A percentile compares a stretch with the other conserved stretches of the same genome.
phyloP scores from a whole-genome alignment of 2,329 filamentous ascomycete species.

The Ceratocystis colombiana region DNA sequence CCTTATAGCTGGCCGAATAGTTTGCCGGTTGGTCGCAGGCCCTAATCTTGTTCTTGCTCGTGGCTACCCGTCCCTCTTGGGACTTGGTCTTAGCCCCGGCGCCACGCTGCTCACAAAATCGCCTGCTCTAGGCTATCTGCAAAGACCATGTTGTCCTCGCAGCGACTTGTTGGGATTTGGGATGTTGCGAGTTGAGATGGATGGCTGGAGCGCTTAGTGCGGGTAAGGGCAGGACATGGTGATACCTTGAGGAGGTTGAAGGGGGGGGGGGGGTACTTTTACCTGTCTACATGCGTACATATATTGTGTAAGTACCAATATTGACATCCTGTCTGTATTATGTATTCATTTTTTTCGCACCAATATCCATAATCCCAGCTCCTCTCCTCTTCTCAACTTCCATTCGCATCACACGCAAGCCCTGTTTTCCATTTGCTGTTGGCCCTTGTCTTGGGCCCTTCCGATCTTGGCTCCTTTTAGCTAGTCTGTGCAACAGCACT shows the following conservation, averaged over 20 bases:
- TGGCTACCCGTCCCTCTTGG: background rate
- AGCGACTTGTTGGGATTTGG: constrained; percentile 3
- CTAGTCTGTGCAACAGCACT: constrained; percentile 16
- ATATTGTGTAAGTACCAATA: no score
- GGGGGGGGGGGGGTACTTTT: background rate
- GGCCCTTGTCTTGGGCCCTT: constrained; percentile 6
- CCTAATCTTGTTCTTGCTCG: background rate
- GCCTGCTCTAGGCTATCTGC: background rate
- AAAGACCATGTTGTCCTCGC: constrained; percentile 6
- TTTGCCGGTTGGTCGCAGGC: background rate
- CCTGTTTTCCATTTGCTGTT: constrained; percentile 5
- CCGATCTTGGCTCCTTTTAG: constrained; percentile 14
- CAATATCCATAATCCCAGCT: background rate
- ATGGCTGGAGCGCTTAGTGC: constrained; percentile 8
- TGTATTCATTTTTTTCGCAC: background rate
- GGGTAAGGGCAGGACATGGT: constrained; percentile 4
- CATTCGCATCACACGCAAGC: background rate
- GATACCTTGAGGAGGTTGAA: background rate
- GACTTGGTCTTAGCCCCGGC: background rate
- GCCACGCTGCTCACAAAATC: background rate
- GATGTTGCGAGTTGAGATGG: background rate
- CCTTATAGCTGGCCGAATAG: background rate
- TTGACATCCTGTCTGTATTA: background rate
- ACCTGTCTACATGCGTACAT: background rate
- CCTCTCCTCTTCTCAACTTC: background rate